A percentile compares a stretch with the other conserved stretches of the same genome.
phyloP scores from a whole-genome alignment of 495 filamentous ascomycete genomes.

The Elasticomyces elasticus region DNA sequence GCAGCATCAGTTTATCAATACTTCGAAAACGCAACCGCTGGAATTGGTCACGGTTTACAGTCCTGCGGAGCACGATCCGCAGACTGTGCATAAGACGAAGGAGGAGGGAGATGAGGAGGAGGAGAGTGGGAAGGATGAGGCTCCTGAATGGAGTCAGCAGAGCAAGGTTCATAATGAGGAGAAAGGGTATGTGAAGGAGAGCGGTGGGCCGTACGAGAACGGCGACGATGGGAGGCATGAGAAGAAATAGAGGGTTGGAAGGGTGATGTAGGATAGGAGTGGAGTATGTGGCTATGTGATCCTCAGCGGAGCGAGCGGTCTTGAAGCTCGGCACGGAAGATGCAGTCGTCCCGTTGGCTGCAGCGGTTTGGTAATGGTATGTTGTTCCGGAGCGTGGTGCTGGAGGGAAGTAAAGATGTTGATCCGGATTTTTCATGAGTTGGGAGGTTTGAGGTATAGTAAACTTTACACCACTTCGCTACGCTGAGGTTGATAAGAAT shows the following conservation, averaged over 20 bases:
- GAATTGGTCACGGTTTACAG: slow-evolving; percentile 55
- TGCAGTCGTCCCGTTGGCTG: too few species aligned
- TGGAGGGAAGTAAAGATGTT: too few species aligned
- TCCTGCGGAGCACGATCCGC: slow-evolving; percentile 49
- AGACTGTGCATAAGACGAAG: slow-evolving; percentile 51
- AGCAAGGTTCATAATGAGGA: slow-evolving; percentile 50
- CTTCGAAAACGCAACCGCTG: slow-evolving; percentile 37
- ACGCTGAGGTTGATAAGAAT: too few species aligned
- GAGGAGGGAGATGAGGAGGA: slow-evolving; percentile 52
- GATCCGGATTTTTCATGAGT: too few species aligned
- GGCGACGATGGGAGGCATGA: slow-evolving; percentile 22
- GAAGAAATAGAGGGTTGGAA: slow-evolving; percentile 6
- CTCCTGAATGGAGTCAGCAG: slow-evolving; percentile 47
- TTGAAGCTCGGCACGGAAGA: too few species aligned
- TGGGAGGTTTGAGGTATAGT: too few species aligned
- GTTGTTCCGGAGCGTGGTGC: too few species aligned
- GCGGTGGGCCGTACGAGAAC: slow-evolving; percentile 27
- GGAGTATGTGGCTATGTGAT: too few species aligned
- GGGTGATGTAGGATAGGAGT: not conserved
- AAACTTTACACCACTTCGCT: too few species aligned
- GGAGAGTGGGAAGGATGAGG: slow-evolving; percentile 50
- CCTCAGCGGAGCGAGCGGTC: too few species aligned
- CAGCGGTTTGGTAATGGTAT: too few species aligned
- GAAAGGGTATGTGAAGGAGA: slow-evolving; percentile 41
- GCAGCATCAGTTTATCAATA: slow-evolving; percentile 59